Evolutionary conservation across 2,329 filamentous ascomycete species (phyloP), one percentile per base, ranked within the genome.

Genomic region (Colletotrichum eremochloae): DNA sequence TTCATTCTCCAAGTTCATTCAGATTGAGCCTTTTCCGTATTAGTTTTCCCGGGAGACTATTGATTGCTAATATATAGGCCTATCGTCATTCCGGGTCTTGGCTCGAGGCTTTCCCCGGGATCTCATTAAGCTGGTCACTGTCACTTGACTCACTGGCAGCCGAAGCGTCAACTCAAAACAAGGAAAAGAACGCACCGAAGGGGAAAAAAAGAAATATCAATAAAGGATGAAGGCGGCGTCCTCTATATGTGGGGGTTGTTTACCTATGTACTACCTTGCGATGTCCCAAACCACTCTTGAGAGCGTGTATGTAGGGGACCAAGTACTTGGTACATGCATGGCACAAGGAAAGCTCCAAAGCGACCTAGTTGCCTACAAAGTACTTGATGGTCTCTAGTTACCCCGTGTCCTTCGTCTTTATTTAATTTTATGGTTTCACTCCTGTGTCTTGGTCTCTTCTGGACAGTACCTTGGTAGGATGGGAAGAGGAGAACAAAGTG

Each of bases 61-160:
- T 58, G 46, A 46, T 14, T 71, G 38, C 12, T 8, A 24, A n/a
- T 8, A 3, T 36, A 29, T 33, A 63, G 20, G 36, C 58, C 52
- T 15, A 38, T 24, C 29, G 50, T 11, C n/a, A 9, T 31, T 33
- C 38, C 46, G 20, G 14, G 4, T 9, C 33, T 29, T 52, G 52
- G 57, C 48, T 61, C 29, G 48, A 44, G 50, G 33, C 42, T 42
- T 70, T 67, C 55, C 55, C 63, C 46, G 24, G 55, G 9, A 24
- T 42, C 38, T 50, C 24, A 20, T 40, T 15, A 20, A 40, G 36
- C 24, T 42, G 48, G 33, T n/a, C 20, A 6, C 31, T 31, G 15
- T 46, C 12, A n/a, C 15, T 63, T 12, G 46, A 48, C 29, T 29
- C 38, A 38, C 20, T 57, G 33, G 50, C 29, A 53, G 29, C 50